Evolutionary conservation across 345 rosid genomes (phyloP).

Genomic region (Ceriops decandra): DNA sequence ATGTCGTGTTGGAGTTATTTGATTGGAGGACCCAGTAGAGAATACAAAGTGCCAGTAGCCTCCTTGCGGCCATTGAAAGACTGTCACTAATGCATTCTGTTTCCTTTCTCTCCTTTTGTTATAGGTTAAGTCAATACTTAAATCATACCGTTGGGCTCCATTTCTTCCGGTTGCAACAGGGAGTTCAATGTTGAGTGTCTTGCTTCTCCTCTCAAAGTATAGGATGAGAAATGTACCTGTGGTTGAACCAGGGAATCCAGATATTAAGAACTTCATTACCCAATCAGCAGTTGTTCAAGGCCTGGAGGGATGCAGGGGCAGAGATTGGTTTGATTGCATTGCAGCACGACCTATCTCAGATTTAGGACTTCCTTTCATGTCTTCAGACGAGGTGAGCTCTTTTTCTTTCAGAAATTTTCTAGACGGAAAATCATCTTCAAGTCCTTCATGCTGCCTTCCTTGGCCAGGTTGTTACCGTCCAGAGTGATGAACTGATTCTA

Average conservation of each 20-base stretch:
- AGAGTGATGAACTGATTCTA: constrained; percentile 55
- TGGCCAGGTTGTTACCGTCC: constrained; percentile 57
- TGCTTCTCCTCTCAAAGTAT: constrained; percentile 77
- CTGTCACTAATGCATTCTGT: constrained; percentile 1
- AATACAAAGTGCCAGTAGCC: not conserved
- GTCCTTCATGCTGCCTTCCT: constrained; percentile 4
- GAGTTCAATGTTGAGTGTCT: constrained; percentile 76
- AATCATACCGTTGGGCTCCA: constrained; percentile 76
- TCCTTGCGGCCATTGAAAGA: not conserved
- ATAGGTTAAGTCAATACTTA: constrained; percentile 70
- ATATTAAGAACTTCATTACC: constrained; percentile 75
- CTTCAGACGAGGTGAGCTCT: constrained; percentile 47
- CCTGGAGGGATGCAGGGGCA: constrained; percentile 73
- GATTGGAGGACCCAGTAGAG: not conserved
- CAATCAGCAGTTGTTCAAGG: constrained; percentile 82
- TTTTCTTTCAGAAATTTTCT: not conserved
- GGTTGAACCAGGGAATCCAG: constrained; percentile 58
- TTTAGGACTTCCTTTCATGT: constrained; percentile 85
- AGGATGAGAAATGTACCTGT: constrained; percentile 76
- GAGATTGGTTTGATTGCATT: constrained; percentile 90
- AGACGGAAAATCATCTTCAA: not conserved
- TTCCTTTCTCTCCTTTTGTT: constrained; percentile 3
- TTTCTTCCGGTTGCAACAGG: constrained; percentile 70
- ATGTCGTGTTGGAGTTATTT: not conserved
- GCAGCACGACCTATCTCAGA: constrained; percentile 57